A percentile compares a stretch with the other conserved stretches of the same genome.
phyloP scores from a whole-genome alignment of 2,329 filamentous ascomycete genomes.

The Fusarium torulosum region DNA sequence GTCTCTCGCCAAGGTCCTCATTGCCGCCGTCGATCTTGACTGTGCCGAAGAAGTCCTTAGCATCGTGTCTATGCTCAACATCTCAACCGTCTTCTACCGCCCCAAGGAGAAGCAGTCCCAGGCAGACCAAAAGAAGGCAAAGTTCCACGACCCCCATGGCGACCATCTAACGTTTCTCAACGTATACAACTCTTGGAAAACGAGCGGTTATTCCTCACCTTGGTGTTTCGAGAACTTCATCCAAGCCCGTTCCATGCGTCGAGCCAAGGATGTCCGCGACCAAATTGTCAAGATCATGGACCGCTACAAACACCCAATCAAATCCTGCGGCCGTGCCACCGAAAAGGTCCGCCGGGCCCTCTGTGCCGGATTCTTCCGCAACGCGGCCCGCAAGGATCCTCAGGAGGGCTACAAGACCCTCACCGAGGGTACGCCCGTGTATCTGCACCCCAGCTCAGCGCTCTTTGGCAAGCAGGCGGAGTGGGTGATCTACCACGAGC shows the following conservation, averaged over 20 bases:
- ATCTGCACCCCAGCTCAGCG: constrained; percentile 90
- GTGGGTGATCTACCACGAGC: constrained; percentile 92
- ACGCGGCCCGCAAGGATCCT: constrained; percentile 92
- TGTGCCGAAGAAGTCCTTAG: constrained; percentile 95
- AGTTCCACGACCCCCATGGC: constrained; percentile 95
- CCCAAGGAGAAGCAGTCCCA: constrained; percentile 97
- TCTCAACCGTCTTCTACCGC: constrained; percentile 89
- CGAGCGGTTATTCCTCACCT: constrained; percentile 80
- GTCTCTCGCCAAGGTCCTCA: constrained; percentile 88
- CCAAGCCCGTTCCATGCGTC: constrained; percentile 87
- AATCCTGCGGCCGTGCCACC: constrained; percentile 89
- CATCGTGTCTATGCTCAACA: constrained; percentile 94
- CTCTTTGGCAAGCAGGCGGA: constrained; percentile 96
- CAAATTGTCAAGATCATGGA: constrained; percentile 96
- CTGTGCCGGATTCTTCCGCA: constrained; percentile 95
- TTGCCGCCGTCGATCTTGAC: constrained; percentile 85
- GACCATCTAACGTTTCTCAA: constrained; percentile 96
- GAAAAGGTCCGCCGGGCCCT: constrained; percentile 88
- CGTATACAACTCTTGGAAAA: constrained; percentile 97
- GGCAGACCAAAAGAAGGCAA: constrained; percentile 96
- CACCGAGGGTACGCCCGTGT: constrained; percentile 93
- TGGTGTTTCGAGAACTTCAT: constrained; percentile 99
- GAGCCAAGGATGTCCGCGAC: constrained; percentile 91
- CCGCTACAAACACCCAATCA: constrained; percentile 83
- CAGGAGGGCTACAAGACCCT: constrained; percentile 98